Percentiles rank a stretch among this genome's conserved stretches.
These are phyloP conservation scores for Gossypium gossypioides DNA, from an alignment of 441 rosid genomes.

Conservation along the genomic window DNA sequence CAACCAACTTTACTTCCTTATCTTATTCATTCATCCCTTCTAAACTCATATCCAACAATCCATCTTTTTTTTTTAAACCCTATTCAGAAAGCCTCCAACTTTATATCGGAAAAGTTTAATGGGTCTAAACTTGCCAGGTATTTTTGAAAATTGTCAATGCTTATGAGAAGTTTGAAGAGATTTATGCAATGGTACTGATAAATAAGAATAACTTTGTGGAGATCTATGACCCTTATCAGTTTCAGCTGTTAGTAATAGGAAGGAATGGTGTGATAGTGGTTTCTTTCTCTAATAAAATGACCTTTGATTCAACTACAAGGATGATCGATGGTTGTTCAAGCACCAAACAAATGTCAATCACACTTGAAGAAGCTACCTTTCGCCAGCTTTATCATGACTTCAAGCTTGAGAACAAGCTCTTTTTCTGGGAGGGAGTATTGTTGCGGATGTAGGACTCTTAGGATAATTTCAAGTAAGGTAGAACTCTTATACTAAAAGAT, in stretches of 20 bases:
- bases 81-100: neutral
- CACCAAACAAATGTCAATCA: neutral
- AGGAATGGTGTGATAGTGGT: neutral
- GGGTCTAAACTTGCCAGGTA: neutral
- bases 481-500: too few relatives aligned
- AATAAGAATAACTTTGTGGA: neutral
- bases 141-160: neutral
- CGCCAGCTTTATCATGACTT: neutral
- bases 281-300: too few relatives aligned
- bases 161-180: neutral
- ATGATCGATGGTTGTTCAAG: too few relatives aligned
- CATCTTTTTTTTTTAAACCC: too few relatives aligned
- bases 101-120: neutral
- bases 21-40: neutral
- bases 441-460: too few relatives aligned
- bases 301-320: neutral
- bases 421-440: neutral
- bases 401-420: neutral
- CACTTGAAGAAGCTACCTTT: neutral
- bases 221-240: neutral
- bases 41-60: neutral
- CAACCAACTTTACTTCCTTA: neutral
- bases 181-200: neutral
- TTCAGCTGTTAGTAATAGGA: neutral
- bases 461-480: too few relatives aligned